Evolutionary conservation across 257 asterid genomes (phyloP).

Genomic region (Vinca minor): DNA sequence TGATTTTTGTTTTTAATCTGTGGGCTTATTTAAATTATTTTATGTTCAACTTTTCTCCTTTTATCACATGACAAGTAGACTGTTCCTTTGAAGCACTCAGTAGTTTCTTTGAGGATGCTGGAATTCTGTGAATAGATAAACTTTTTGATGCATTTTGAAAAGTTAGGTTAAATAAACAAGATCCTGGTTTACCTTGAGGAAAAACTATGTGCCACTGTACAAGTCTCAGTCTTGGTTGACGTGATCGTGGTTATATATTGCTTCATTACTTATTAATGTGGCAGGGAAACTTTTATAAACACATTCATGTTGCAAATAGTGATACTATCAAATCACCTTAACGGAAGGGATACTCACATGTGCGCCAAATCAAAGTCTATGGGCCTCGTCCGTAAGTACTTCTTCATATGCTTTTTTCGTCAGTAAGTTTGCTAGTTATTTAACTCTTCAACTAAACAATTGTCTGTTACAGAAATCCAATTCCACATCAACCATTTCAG

Average conservation of each 20-base stretch:
- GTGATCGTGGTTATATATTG: slow-evolving; percentile 6
- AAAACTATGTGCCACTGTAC: neutral
- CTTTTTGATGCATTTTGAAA: neutral
- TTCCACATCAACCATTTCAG: slow-evolving; percentile 85
- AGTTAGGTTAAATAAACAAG: too few relatives aligned
- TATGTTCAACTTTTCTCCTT: neutral
- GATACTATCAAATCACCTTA: slow-evolving; percentile 74
- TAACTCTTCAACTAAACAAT: neutral
- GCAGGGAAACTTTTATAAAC: slow-evolving; percentile 90
- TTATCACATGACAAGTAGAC: neutral
- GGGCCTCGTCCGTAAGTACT: slow-evolving; percentile 82
- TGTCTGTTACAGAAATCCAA: slow-evolving; percentile 27
- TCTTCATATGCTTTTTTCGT: neutral
- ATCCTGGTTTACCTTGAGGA: neutral
- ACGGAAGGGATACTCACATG: slow-evolving; percentile 92
- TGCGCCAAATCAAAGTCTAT: slow-evolving; percentile 90
- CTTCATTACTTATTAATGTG: neutral
- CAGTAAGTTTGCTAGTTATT: neutral
- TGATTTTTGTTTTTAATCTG: slow-evolving; percentile 7
- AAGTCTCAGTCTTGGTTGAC: neutral
- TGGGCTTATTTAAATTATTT: neutral
- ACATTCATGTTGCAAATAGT: slow-evolving; percentile 94
- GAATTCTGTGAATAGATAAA: neutral
- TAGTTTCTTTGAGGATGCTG: neutral
- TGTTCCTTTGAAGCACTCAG: neutral